Evolutionary conservation across 1,284 basidiomycete species (phyloP), one percentile per base, ranked within the genome.

Genomic region (Ustilago xerochloae): DNA sequence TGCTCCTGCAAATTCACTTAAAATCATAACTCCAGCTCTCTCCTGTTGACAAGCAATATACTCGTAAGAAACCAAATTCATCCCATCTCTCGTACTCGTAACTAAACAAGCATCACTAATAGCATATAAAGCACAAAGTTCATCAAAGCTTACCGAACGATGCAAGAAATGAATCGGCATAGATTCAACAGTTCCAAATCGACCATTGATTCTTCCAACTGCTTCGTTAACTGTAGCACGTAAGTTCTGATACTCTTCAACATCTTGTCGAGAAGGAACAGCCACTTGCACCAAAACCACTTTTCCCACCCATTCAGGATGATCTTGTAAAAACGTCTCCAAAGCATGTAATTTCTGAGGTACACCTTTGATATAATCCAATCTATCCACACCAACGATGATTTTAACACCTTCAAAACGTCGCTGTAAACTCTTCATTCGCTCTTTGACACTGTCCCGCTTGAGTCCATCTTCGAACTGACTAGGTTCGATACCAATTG

Each of bases 51-150:
- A 95, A 0, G 96, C 94, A 80, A 98, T 92, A 85, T 99, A 99
- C 85, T 99, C 97, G 86, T 99, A 99, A 10, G 95, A 97, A n/a
- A 98, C 95, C 82, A 99, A 87, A 86, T 99, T 99, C 97, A 99
- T 99, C 45, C 96, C 96, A 82, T 99, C 96, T 46, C 96, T 87
- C 8, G 97, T 99, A 81, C 91, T 92, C 15, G 93, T 94, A 59
- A 99, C 93, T 46, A 99, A 87, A 84, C 96, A 98, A 18, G 95
- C 97, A 81, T 99, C 97, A 83, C 92, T 93, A 81, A 97, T 89
- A 5, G 96, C 94, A 82, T 99, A 99, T 64, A 99, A 88, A 22
- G 96, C 97, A 67, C 94, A 97, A 5, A 99, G 89, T 85, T 99
- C 96, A 83, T 97, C 93, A 81, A 98, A 97, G 2, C 90, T 87